phyloP scores from a whole-genome alignment of 176 grass and related monocot genomes.

The Zea mays region DNA sequence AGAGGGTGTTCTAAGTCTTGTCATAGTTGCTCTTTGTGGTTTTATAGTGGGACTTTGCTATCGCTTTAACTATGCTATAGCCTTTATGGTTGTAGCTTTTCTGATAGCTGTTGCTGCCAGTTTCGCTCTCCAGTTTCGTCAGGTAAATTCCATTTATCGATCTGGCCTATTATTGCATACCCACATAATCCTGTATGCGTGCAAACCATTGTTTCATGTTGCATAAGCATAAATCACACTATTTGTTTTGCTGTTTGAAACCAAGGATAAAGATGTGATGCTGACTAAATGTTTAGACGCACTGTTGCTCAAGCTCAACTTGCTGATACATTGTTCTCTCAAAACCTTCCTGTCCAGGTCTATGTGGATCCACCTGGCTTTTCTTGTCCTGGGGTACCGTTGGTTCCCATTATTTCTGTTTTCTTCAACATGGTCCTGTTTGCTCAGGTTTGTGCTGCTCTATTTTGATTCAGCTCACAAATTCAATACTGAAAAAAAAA shows the following conservation, averaged over 20 bases:
- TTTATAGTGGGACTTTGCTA: conserved; percentile 76
- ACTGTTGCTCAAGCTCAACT: not conserved
- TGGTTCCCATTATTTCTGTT: conserved; percentile 73
- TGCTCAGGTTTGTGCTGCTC: conserved; percentile 60
- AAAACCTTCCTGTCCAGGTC: conserved; percentile 49
- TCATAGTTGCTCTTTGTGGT: conserved; percentile 63
- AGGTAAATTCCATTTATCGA: conserved; percentile 44
- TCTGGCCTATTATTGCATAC: not conserved
- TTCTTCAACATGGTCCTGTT: conserved; percentile 96
- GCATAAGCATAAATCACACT: not conserved
- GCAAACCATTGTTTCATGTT: conserved; percentile 10
- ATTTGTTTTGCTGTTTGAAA: not conserved
- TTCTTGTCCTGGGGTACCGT: conserved; percentile 82
- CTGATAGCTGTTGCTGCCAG: conserved; percentile 58
- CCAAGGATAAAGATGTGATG: not conserved
- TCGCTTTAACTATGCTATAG: conserved; percentile 55
- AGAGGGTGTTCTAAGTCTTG: conserved; percentile 78
- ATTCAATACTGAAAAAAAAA: conserved; percentile 4
- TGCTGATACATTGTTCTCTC: not conserved
- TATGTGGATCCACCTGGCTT: conserved; percentile 82
- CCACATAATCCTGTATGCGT: not conserved
- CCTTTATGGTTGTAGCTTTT: conserved; percentile 54
- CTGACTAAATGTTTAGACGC: not conserved
- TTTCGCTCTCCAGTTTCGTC: conserved; percentile 68
- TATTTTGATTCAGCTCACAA: not conserved